Percentiles rank a stretch among this genome's conserved stretches.
These are phyloP conservation scores for Lactarius sanguifluus DNA, from an alignment of 768 basidiomycete species.

Conservation along the genomic window DNA sequence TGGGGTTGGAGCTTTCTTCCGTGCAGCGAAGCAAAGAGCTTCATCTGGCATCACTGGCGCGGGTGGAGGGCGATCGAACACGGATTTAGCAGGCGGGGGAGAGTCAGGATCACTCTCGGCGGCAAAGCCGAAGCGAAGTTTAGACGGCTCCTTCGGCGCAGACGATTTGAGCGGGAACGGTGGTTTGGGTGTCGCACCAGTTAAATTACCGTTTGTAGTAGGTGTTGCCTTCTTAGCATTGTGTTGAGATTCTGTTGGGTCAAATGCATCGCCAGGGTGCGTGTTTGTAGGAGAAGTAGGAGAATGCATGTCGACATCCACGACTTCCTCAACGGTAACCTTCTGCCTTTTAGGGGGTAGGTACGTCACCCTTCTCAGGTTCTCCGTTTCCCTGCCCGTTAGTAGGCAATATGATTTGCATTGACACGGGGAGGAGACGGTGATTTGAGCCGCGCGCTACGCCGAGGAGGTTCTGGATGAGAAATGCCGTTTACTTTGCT, in stretches of 20 bases:
- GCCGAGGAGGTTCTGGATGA: constrained; percentile 29
- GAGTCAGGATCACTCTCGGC: constrained; percentile 41
- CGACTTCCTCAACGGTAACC: constrained; percentile 37
- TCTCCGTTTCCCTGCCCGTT: constrained; percentile 35
- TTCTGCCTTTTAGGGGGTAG: constrained; percentile 49
- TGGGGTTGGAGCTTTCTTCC: not conserved
- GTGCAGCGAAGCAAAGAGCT: not conserved
- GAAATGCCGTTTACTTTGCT: constrained; percentile 24
- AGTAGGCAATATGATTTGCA: constrained; percentile 10
- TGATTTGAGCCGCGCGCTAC: constrained; percentile 32
- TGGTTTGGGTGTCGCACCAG: constrained; percentile 31
- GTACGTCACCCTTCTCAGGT: constrained; percentile 42
- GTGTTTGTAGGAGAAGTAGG: constrained; percentile 27
- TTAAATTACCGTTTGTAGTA: constrained; percentile 30
- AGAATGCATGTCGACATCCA: constrained; percentile 38
- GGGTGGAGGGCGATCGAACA: not conserved
- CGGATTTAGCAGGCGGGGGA: constrained; percentile 15
- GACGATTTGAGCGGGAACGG: constrained; percentile 46
- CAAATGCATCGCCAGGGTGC: constrained; percentile 43
- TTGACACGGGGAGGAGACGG: constrained; percentile 25
- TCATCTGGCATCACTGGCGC: not conserved
- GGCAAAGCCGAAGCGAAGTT: constrained; percentile 70
- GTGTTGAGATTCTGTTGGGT: constrained; percentile 39
- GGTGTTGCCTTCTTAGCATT: constrained; percentile 23
- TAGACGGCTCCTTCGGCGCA: constrained; percentile 75